Percentiles rank a stretch among this genome's conserved stretches.
Conservation (phyloP, 2,329 filamentous ascomycete species). For the Intubia oerlemansii region DNA sequence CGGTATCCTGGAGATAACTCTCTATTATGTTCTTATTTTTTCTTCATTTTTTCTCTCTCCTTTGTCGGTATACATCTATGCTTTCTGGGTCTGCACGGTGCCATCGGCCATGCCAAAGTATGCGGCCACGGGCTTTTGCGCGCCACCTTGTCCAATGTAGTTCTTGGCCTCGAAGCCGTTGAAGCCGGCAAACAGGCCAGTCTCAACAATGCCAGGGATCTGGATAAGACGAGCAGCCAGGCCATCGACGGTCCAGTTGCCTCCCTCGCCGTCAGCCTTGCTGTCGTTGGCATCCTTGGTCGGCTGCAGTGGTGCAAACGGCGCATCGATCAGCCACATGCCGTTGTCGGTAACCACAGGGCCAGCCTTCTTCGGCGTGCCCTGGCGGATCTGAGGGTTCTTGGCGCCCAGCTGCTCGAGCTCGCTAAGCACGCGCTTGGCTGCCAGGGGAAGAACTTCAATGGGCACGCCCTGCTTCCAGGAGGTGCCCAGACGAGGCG, state of each 20-base stretch:
- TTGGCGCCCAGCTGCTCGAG: constrained; percentile 53
- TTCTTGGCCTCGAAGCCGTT: constrained; percentile 48
- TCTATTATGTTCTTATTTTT: too few species aligned
- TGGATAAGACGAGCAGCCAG: constrained; percentile 56
- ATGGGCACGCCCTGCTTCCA: constrained; percentile 80
- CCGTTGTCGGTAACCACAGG: constrained; percentile 65
- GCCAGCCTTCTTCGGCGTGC: constrained; percentile 51
- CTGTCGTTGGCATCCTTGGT: constrained; percentile 18
- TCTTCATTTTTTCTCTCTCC: neutral
- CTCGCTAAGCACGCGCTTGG: constrained; percentile 52
- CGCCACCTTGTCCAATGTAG: constrained; percentile 39
- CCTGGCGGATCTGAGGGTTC: constrained; percentile 49
- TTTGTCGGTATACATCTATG: constrained; percentile 2
- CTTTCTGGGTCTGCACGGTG: constrained; percentile 29
- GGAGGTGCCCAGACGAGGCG: constrained; percentile 45
- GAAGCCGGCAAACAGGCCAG: constrained; percentile 70
- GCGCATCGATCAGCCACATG: constrained; percentile 82
- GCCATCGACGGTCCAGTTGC: constrained; percentile 59
- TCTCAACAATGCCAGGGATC: constrained; percentile 75
- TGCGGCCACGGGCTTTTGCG: constrained; percentile 78
- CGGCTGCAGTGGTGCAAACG: constrained; percentile 57
- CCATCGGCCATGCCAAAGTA: constrained; percentile 88
- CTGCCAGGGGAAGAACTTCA: constrained; percentile 75
- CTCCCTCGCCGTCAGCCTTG: constrained; percentile 31
- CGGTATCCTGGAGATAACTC: too few species aligned